Evolutionary conservation across 2,329 filamentous ascomycete genomes (phyloP).

Genomic region (Epichloe gansuensis): DNA sequence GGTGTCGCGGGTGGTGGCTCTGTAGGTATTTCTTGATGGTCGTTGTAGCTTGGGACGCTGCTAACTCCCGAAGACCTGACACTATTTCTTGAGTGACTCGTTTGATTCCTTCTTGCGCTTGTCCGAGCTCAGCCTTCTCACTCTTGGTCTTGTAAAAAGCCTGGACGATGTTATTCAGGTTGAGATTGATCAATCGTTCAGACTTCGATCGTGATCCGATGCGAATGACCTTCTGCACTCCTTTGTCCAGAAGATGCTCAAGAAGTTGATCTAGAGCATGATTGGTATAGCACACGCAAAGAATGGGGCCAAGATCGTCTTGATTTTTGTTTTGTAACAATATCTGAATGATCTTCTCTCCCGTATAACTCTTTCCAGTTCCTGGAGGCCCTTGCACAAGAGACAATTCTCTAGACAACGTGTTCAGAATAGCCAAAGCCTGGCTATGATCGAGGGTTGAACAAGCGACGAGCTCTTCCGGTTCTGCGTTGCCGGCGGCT

Average conservation of each 20-base stretch:
- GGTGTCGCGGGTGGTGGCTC: not conserved
- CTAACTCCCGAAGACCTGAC: not conserved
- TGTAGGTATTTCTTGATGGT: not conserved
- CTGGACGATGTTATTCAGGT: slow-evolving; percentile 30
- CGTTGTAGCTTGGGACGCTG: not conserved
- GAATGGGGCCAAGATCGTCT: slow-evolving; percentile 36
- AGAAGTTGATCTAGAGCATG: slow-evolving; percentile 45
- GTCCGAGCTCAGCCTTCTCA: slow-evolving; percentile 22
- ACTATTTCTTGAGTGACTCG: not conserved
- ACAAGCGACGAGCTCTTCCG: slow-evolving; percentile 15
- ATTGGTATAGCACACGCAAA: slow-evolving; percentile 38
- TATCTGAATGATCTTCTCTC: slow-evolving; percentile 44
- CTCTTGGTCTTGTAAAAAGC: slow-evolving; percentile 23
- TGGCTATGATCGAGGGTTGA: slow-evolving; percentile 42
- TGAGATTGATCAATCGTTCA: slow-evolving; percentile 34
- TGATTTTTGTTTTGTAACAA: slow-evolving; percentile 31
- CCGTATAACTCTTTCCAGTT: slow-evolving; percentile 54
- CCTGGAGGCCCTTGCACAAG: slow-evolving; percentile 61
- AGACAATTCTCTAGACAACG: slow-evolving; percentile 39
- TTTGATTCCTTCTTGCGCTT: not conserved
- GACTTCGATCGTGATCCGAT: slow-evolving; percentile 49
- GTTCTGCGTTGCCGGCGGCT: slow-evolving; percentile 7
- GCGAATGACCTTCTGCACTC: slow-evolving; percentile 41
- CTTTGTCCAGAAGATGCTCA: slow-evolving; percentile 41
- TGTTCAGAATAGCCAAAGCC: slow-evolving; percentile 37